phyloP scores from a whole-genome alignment of 257 asterid genomes.

The Jacaranda copaia region DNA sequence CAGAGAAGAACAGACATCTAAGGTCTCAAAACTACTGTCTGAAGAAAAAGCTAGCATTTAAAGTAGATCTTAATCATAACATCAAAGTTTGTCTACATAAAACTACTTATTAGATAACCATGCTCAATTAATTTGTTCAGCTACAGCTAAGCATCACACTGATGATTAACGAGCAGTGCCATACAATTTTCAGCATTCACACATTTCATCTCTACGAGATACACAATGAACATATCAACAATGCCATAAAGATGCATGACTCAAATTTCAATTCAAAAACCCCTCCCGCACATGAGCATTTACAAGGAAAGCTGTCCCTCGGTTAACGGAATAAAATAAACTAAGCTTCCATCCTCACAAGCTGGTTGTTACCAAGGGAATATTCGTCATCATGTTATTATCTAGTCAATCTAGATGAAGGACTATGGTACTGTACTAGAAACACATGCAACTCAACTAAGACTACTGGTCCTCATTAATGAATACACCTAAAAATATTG shows the following conservation, averaged over 20 bases:
- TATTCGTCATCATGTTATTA: neutral
- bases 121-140: slow-evolving; percentile 21
- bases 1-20: slow-evolving; percentile 41
- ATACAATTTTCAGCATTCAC: neutral
- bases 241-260: neutral
- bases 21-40: slow-evolving; percentile 25
- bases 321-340: neutral
- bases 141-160: neutral
- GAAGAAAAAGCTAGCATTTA: slow-evolving; percentile 34
- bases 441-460: slow-evolving; percentile 12
- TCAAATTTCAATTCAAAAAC: neutral
- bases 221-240: neutral
- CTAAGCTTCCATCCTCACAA: neutral
- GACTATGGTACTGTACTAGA: neutral
- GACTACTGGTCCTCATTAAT: neutral
- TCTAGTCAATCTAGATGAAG: slow-evolving; percentile 11
- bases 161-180: neutral
- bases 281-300: neutral
- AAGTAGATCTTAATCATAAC: slow-evolving; percentile 23
- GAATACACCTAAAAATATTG: neutral
- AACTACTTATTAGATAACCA: slow-evolving; percentile 8
- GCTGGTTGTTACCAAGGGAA: neutral
- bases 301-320: neutral
- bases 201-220: slow-evolving; percentile 22
- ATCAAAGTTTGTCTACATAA: slow-evolving; percentile 14